Evolutionary conservation across 2,329 filamentous ascomycete genomes (phyloP), one percentile per base, ranked within the genome.

Genomic region (Westerdykella sp.): DNA sequence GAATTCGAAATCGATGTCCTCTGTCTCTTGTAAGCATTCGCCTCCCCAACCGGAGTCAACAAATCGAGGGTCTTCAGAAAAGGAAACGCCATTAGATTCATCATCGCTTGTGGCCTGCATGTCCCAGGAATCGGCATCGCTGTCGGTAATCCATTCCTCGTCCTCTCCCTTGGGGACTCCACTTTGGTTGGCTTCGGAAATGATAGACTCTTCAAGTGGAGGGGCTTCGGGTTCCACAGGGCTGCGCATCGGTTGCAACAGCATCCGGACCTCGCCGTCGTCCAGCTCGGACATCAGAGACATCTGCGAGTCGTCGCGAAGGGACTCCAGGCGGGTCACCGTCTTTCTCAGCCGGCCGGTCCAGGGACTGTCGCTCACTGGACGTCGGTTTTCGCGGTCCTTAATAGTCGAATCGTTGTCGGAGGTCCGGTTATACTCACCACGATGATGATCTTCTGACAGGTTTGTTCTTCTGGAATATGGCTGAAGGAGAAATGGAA

Each of bases 1-100:
- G 71, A 97, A 97, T 67, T 97, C 91, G 74, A 98, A 97, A 76
- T 98, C 93, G 70, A 98, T 98, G 63, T 98, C 93, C 79, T 98
- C 93, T 97, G 75, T 69, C 69, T 84, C 77, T 77, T 80, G 85
- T 95, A 89, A 95, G 88, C 83, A 84, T 74, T 86, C 79, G 71
- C 78, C 78, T 67, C 77, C 81, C 83, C 83, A 90, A 46, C 81
- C 83, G 56, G 79, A 81, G 66, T 86, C 81, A 74, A 85, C 68
- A 68, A 80, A 85, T 69, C 75, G 75, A 46, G 76, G 63, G 61
- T 85, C 75, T 65, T 74, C 65, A 68, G 71, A 69, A 66, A 75
- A 69, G 62, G 68, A 74, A 74, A 75, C 67, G 60, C 79, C 74
- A 66, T 79, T 73, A 62, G 74, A 73, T 73, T 83, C 81, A 79